Percentiles rank a stretch among this genome's conserved stretches.
Evolutionary conservation across 1,139 yeast species (phyloP).

Genomic region (Taphrina sp.): DNA sequence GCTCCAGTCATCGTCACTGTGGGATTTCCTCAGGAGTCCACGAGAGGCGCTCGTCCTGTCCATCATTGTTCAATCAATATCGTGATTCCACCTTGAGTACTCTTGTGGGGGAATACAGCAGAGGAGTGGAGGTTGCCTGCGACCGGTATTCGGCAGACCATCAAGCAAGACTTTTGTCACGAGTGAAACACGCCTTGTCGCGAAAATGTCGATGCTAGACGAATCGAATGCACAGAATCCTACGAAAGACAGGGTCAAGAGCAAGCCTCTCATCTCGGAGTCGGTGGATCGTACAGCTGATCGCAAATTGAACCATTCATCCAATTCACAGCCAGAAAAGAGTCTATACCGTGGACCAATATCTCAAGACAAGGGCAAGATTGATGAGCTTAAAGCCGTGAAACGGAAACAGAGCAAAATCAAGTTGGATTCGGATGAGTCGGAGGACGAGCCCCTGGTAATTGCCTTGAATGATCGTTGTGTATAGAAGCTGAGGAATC

Average conservation of each 20-base stretch:
- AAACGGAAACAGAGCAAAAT: slow-evolving; percentile 29
- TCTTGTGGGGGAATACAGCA: too few relatives aligned
- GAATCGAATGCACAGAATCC: slow-evolving; percentile 15
- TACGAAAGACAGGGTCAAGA: not conserved
- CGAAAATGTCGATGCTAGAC: slow-evolving; percentile 1
- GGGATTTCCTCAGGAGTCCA: too few relatives aligned
- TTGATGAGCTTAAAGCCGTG: too few relatives aligned
- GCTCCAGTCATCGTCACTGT: too few relatives aligned
- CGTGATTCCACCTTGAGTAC: too few relatives aligned
- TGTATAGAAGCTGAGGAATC: too few relatives aligned
- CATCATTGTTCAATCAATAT: too few relatives aligned
- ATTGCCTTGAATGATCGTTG: too few relatives aligned
- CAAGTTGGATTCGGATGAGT: slow-evolving; percentile 11
- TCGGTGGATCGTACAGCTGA: slow-evolving; percentile 2
- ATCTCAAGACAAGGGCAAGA: not conserved
- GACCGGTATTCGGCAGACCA: too few relatives aligned
- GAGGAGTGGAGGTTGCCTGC: too few relatives aligned
- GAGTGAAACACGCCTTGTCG: not conserved
- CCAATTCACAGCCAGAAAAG: not conserved
- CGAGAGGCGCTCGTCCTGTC: too few relatives aligned
- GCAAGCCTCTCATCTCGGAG: not conserved
- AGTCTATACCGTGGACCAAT: slow-evolving; percentile 2
- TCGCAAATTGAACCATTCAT: not conserved
- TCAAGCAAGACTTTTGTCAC: too few relatives aligned
- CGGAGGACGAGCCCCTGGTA: slow-evolving; percentile 23